A percentile compares a stretch with the other conserved stretches of the same genome.
Evolutionary conservation across 2,329 filamentous ascomycete species (phyloP).

Genomic region (Huntiella moniliformis): DNA sequence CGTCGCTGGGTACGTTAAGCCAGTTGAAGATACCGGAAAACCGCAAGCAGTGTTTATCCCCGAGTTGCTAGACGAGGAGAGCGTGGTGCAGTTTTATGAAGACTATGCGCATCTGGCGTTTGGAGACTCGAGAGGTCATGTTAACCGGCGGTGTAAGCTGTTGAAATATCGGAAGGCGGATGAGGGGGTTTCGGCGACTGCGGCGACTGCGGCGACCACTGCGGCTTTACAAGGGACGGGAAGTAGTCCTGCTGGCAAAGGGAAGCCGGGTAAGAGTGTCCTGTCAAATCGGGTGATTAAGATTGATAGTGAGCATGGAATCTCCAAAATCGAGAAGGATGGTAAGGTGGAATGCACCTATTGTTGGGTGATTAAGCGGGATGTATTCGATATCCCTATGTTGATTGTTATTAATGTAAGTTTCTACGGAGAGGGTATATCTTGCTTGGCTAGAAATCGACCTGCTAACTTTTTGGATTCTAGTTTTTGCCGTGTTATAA

Average conservation of each 20-base stretch:
- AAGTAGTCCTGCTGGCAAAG: neutral
- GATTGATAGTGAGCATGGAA: slow-evolving; percentile 57
- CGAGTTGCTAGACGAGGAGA: slow-evolving; percentile 83
- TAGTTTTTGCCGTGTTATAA: slow-evolving; percentile 43
- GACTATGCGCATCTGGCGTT: slow-evolving; percentile 88
- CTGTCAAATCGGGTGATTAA: slow-evolving; percentile 40
- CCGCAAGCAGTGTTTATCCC: slow-evolving; percentile 74
- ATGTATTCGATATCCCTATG: slow-evolving; percentile 97
- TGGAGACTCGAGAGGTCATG: slow-evolving; percentile 70
- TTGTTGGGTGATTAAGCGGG: slow-evolving; percentile 91
- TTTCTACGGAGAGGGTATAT: slow-evolving; percentile 15
- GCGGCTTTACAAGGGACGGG: neutral
- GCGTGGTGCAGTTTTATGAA: slow-evolving; percentile 85
- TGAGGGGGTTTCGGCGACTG: slow-evolving; percentile 11
- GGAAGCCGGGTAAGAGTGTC: slow-evolving; percentile 21
- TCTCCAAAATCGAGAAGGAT: slow-evolving; percentile 65
- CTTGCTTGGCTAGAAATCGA: neutral
- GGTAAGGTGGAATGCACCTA: slow-evolving; percentile 90
- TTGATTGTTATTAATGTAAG: slow-evolving; percentile 95
- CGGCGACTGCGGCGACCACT: neutral
- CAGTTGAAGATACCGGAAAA: slow-evolving; percentile 21
- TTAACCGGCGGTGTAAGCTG: slow-evolving; percentile 66
- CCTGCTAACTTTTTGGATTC: slow-evolving; percentile 2
- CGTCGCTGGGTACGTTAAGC: slow-evolving; percentile 22
- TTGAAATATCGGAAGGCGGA: slow-evolving; percentile 57